phyloP scores from a whole-genome alignment of 306 rosid genomes.

The Urtica urens region DNA sequence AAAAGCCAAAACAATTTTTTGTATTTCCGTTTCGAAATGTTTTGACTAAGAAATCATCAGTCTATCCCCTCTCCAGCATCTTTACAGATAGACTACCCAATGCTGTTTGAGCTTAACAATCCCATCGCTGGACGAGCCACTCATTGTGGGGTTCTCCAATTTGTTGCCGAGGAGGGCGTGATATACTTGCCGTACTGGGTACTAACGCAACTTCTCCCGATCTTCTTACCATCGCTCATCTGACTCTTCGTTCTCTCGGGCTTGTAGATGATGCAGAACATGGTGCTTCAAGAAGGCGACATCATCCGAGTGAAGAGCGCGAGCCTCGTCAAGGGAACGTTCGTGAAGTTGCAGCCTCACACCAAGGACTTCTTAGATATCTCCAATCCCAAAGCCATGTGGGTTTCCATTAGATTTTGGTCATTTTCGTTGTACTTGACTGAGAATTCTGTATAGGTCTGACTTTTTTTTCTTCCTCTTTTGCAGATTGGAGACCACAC shows the following conservation, averaged over 20 bases:
- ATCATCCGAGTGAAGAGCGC: constrained; percentile 27
- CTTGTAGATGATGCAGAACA: constrained; percentile 46
- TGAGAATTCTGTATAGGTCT: not conserved
- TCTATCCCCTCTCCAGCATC: constrained; percentile 23
- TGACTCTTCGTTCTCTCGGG: constrained; percentile 2
- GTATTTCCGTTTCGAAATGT: no score
- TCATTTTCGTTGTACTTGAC: not conserved
- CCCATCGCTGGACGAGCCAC: constrained; percentile 17
- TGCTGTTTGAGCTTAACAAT: constrained; percentile 46
- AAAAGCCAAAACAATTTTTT: not conserved
- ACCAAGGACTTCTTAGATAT: constrained; percentile 42
- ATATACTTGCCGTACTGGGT: constrained; percentile 40
- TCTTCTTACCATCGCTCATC: not conserved
- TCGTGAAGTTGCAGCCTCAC: constrained; percentile 50
- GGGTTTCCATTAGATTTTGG: constrained; percentile 7
- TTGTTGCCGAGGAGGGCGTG: constrained; percentile 39
- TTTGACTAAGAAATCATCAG: no score
- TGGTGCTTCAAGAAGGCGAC: constrained; percentile 40
- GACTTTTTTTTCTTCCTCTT: constrained; percentile 3
- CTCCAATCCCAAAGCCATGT: constrained; percentile 48
- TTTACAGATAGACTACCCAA: constrained; percentile 34
- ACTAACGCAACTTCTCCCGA: not conserved
- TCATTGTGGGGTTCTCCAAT: constrained; percentile 50
- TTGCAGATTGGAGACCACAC: constrained; percentile 41
- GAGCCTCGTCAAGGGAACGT: constrained; percentile 28